These are phyloP conservation scores for Pholiota microspora DNA, from an alignment of 768 basidiomycete species.

Conservation along the genomic window DNA sequence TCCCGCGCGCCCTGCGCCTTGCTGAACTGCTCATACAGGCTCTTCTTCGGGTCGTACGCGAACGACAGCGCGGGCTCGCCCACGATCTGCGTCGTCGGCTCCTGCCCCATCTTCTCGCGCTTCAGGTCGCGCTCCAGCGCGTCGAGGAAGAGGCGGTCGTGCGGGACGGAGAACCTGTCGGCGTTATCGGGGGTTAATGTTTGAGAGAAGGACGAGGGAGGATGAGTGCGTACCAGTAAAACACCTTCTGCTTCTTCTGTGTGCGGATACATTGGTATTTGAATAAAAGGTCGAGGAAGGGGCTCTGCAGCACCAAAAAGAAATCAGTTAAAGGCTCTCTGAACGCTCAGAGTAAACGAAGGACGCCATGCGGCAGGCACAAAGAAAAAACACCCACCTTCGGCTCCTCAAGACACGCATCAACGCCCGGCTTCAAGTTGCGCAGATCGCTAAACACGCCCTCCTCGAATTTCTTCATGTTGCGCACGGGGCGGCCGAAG, in stretches of 20 bases:
- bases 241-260: constrained; percentile 99
- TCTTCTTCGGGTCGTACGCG: constrained; percentile 81
- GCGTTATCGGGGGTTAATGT: neutral
- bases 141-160: constrained; percentile 95
- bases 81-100: constrained; percentile 70
- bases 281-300: constrained; percentile 91
- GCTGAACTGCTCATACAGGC: constrained; percentile 87
- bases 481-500: constrained; percentile 85
- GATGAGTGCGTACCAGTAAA: constrained; percentile 72
- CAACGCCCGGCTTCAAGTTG: constrained; percentile 90
- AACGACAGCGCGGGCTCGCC: constrained; percentile 89
- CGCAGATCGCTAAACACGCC: constrained; percentile 92
- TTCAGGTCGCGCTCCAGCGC: constrained; percentile 95
- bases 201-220: neutral
- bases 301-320: constrained; percentile 52
- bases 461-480: constrained; percentile 98
- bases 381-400: constrained; percentile 67
- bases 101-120: constrained; percentile 87
- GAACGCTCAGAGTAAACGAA: neutral
- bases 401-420: constrained; percentile 94
- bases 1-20: constrained; percentile 39
- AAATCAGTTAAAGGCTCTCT: neutral
- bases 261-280: constrained; percentile 97
- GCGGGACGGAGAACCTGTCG: constrained; percentile 93
- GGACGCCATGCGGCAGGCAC: too few species aligned